Percentiles rank a stretch among this genome's conserved stretches.
Conservation (phyloP, 176 grass and related monocot genomes). For the Coix lacrymajobi region DNA sequence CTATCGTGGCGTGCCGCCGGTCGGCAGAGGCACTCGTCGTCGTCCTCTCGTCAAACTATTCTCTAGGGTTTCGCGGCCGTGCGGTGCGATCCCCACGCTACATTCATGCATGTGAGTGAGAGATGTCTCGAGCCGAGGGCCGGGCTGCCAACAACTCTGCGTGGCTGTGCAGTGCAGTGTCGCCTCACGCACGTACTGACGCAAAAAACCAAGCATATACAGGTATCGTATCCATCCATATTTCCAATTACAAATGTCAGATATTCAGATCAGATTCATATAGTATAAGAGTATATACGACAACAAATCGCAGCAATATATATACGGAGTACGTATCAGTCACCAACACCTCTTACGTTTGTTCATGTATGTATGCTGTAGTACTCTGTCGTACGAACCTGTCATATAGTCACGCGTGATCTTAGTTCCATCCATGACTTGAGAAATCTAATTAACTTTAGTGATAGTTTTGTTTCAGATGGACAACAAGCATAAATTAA, state of each 20-base stretch:
- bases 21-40: not conserved
- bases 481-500: not conserved
- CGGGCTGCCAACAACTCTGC: not conserved
- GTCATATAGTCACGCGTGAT: not conserved
- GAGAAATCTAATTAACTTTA: not conserved
- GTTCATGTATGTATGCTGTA: not conserved
- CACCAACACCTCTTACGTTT: not conserved
- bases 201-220: not conserved
- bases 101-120: not conserved
- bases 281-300: not conserved
- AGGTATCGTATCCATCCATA: not conserved
- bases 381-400: not conserved
- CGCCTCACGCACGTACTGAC: not conserved
- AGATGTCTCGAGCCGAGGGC: not conserved
- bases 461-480: not conserved
- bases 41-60: constrained; percentile 30
- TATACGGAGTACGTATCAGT: too few relatives aligned
- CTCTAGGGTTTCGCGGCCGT: constrained; percentile 6
- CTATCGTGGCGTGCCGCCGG: constrained; percentile 1
- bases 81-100: not conserved
- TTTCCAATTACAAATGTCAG: not conserved
- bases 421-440: not conserved
- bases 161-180: not conserved
- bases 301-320: not conserved
- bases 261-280: not conserved